phyloP scores from a whole-genome alignment of 2,329 filamentous ascomycete genomes.

The Bipolaris bicolor region DNA sequence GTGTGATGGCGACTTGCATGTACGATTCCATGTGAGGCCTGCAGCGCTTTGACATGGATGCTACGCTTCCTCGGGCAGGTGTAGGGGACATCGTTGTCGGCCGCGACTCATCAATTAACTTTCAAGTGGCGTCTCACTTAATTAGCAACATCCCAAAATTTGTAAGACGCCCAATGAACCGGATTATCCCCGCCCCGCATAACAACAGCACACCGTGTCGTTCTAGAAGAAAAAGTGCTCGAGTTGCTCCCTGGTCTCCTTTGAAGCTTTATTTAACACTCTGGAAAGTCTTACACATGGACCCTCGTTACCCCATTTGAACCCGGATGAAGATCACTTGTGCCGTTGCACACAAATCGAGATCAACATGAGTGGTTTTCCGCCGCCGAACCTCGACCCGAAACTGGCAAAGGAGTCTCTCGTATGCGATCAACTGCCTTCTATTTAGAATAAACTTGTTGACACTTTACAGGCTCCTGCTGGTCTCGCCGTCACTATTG shows the following conservation, averaged over 20 bases:
- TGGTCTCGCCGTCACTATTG: neutral
- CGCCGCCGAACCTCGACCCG: neutral
- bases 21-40: neutral
- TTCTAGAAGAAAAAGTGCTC: neutral
- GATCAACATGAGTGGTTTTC: too few relatives aligned
- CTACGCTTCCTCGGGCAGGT: neutral
- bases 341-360: too few relatives aligned
- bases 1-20: neutral
- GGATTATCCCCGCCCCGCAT: neutral
- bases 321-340: neutral
- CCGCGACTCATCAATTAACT: neutral
- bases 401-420: neutral
- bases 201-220: neutral
- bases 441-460: neutral
- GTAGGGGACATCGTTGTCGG: neutral
- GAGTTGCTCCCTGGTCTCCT: neutral
- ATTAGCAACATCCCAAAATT: neutral
- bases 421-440: neutral
- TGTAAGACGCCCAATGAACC: neutral
- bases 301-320: neutral
- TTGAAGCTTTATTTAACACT: neutral
- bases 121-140: neutral
- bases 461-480: neutral
- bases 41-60: neutral
- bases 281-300: neutral